A percentile compares a stretch with the other conserved stretches of the same genome.
phyloP scores from a whole-genome alignment of 2,329 filamentous ascomycete species.

The Talaromyces sp. region DNA sequence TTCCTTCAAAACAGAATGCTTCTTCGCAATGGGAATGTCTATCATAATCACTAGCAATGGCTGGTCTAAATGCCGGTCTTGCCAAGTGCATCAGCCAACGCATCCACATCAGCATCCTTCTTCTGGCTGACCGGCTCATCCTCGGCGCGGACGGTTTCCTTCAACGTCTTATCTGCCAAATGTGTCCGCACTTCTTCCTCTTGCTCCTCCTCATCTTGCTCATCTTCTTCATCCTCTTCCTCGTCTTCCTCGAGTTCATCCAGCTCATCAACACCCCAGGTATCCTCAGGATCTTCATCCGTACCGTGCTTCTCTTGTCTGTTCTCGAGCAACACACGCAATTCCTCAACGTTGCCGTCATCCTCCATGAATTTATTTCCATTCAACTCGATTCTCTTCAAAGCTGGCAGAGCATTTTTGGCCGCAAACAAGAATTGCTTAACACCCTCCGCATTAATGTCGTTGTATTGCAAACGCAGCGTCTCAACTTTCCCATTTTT shows the following conservation, averaged over 20 bases:
- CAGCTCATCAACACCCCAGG: conserved; percentile 80
- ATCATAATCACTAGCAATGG: no score
- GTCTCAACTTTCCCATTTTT: conserved; percentile 74
- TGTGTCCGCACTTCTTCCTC: conserved; percentile 56
- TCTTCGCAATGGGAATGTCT: background rate
- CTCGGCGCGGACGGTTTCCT: conserved; percentile 53
- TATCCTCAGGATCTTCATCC: conserved; percentile 65
- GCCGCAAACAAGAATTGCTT: conserved; percentile 66
- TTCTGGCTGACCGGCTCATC: conserved; percentile 64
- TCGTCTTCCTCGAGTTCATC: conserved; percentile 76
- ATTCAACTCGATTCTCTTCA: conserved; percentile 87
- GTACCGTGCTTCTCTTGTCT: conserved; percentile 66
- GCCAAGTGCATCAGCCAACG: conserved; percentile 66
- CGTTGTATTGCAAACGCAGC: conserved; percentile 86
- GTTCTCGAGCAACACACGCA: conserved; percentile 67
- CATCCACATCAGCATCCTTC: conserved; percentile 74
- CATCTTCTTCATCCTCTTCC: conserved; percentile 64
- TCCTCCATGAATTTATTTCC: conserved; percentile 93
- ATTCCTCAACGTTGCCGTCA: conserved; percentile 62
- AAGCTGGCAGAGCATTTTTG: conserved; percentile 61
- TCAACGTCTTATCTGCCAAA: conserved; percentile 62
- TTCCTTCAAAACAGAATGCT: background rate
- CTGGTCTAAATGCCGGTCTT: conserved; percentile 52
- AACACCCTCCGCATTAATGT: conserved; percentile 74
- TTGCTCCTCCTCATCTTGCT: conserved; percentile 64